phyloP scores from a whole-genome alignment of 371 early-diverging fungal species.

The Coemansia sp. region DNA sequence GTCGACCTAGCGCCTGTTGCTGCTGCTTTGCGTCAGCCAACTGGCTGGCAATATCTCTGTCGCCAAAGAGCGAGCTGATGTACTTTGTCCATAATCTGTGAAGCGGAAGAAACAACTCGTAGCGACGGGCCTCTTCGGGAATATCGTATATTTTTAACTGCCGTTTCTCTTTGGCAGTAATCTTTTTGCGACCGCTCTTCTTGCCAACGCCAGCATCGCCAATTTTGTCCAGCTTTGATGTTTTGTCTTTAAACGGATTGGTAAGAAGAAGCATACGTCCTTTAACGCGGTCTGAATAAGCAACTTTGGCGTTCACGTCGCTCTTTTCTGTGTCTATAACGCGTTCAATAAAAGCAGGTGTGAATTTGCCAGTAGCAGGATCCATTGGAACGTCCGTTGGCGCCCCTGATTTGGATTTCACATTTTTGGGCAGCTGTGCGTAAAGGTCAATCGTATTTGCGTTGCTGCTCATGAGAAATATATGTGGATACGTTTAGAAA shows the following conservation, averaged over 20 bases:
- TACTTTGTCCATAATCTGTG: conserved; percentile 81
- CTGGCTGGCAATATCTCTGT: background rate
- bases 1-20: conserved; percentile 11
- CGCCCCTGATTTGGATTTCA: conserved; percentile 21
- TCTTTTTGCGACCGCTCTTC: conserved; percentile 49
- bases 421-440: conserved; percentile 15
- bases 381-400: conserved; percentile 29
- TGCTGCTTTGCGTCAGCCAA: conserved; percentile 11
- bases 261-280: conserved; percentile 37
- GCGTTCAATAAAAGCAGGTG: conserved; percentile 19
- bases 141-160: conserved; percentile 65
- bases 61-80: conserved; percentile 63
- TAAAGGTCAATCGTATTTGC: conserved; percentile 15
- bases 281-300: conserved; percentile 32
- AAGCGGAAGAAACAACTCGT: conserved; percentile 70
- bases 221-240: conserved; percentile 24
- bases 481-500: background rate
- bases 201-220: conserved; percentile 23
- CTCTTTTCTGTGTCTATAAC: conserved; percentile 14
- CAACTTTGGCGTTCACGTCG: conserved; percentile 9
- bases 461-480: background rate
- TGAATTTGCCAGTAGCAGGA: conserved; percentile 17
- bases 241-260: conserved; percentile 31
- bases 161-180: conserved; percentile 67
- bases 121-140: conserved; percentile 56